Conservation (phyloP, 345 rosid genomes). For the Eucalyptus globulus region DNA sequence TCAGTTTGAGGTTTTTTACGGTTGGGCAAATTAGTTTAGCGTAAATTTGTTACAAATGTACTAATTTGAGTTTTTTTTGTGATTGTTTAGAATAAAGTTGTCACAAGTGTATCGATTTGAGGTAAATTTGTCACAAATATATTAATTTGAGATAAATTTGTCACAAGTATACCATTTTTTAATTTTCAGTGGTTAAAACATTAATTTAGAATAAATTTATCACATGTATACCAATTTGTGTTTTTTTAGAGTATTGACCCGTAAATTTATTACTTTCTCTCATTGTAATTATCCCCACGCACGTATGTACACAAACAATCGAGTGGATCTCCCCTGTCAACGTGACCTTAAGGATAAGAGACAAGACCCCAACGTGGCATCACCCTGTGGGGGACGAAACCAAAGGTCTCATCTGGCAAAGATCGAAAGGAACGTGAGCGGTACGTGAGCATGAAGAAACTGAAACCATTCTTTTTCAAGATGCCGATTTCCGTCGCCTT, state of each 20-base stretch:
- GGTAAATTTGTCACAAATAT: too few species aligned
- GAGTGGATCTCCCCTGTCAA: too few species aligned
- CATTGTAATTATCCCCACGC: too few species aligned
- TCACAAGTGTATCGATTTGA: rapidly evolving
- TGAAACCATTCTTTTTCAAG: not conserved
- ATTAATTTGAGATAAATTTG: too few species aligned
- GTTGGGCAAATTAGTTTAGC: rapidly evolving
- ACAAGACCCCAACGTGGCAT: too few species aligned
- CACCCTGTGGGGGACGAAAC: too few species aligned
- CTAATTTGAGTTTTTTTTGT: too few species aligned
- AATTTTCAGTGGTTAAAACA: rapidly evolving
- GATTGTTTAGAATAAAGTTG: rapidly evolving
- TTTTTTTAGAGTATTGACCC: rapidly evolving
- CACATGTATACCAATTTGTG: rapidly evolving
- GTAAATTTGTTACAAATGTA: too few species aligned
- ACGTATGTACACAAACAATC: too few species aligned
- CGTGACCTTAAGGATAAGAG: too few species aligned
- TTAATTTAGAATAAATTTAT: rapidly evolving
- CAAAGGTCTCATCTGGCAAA: not conserved
- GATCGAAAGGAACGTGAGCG: not conserved
- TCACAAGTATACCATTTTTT: rapidly evolving
- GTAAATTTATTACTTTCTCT: rapidly evolving
- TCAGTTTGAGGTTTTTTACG: rapidly evolving
- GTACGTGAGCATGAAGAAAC: not conserved
- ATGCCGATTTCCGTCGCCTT: not conserved